Evolutionary conservation across 2,329 filamentous ascomycete genomes (phyloP).

Genomic region (Hysterium pulicare): DNA sequence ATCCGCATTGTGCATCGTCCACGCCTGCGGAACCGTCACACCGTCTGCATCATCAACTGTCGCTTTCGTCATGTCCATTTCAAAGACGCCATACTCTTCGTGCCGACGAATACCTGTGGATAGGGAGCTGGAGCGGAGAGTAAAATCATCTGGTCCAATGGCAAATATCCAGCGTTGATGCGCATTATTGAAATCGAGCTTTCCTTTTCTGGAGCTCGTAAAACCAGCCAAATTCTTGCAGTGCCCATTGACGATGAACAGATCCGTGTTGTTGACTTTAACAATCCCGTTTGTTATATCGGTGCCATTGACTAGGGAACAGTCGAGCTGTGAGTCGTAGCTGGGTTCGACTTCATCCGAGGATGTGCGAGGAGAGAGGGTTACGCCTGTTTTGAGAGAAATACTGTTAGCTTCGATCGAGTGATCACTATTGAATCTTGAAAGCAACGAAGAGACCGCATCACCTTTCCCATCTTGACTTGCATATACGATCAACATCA

Average conservation of each 20-base stretch:
- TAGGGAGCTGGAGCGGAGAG: conserved; percentile 42
- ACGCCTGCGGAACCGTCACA: conserved; percentile 17
- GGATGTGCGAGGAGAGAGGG: conserved; percentile 54
- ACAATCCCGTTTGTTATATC: conserved; percentile 41
- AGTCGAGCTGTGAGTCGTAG: conserved; percentile 39
- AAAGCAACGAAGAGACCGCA: no score
- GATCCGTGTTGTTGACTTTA: conserved; percentile 3
- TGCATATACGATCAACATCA: conserved; percentile 56
- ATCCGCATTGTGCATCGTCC: conserved; percentile 8
- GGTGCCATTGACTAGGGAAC: conserved; percentile 46
- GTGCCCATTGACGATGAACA: conserved; percentile 48
- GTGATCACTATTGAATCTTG: background rate
- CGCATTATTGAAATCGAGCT: conserved; percentile 50
- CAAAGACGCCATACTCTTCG: conserved; percentile 53
- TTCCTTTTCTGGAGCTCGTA: conserved; percentile 41
- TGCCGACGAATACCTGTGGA: conserved; percentile 52
- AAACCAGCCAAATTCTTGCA: conserved; percentile 54
- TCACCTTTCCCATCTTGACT: conserved; percentile 42
- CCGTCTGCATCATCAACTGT: conserved; percentile 20
- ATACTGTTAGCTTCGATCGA: background rate
- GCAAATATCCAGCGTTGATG: conserved; percentile 55
- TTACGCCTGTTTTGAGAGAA: conserved; percentile 45
- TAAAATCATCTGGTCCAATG: conserved; percentile 48
- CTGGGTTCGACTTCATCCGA: conserved; percentile 53
- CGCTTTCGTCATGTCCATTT: conserved; percentile 54